These are phyloP conservation scores for Dioscorea cayenensis DNA, from an alignment of 116 monocot species.

Conservation along the genomic window DNA sequence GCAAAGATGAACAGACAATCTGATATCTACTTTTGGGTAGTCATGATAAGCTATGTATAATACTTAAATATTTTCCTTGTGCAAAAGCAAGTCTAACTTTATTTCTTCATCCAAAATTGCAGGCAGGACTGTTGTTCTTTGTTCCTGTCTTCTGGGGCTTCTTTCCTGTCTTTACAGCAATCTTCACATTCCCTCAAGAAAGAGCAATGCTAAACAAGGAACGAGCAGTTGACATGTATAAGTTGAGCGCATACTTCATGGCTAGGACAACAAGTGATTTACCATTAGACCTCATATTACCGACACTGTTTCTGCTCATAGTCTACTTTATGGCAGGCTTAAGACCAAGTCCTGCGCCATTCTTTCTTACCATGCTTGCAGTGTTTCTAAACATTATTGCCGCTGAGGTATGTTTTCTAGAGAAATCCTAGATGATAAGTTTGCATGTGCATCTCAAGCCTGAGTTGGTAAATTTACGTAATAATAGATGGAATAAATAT, in stretches of 20 bases:
- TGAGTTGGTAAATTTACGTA: too few species aligned
- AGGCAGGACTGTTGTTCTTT: slow-evolving; percentile 77
- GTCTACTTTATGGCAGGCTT: slow-evolving; percentile 87
- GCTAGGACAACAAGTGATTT: slow-evolving; percentile 71
- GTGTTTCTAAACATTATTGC: slow-evolving; percentile 71
- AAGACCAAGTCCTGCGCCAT: slow-evolving; percentile 30
- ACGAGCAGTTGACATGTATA: slow-evolving; percentile 79
- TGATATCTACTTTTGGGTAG: too few species aligned
- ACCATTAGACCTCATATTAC: slow-evolving; percentile 68
- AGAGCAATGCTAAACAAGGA: slow-evolving; percentile 83
- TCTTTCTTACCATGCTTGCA: slow-evolving; percentile 67
- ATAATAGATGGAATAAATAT: too few species aligned
- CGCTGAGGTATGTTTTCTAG: slow-evolving; percentile 40
- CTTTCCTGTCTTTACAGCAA: slow-evolving; percentile 79
- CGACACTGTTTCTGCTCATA: slow-evolving; percentile 53
- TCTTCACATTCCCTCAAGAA: slow-evolving; percentile 88
- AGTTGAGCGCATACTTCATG: slow-evolving; percentile 76
- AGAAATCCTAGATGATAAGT: too few species aligned
- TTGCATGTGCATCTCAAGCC: too few species aligned
- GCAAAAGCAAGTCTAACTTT: too few species aligned
- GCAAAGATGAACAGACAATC: too few species aligned
- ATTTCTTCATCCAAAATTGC: slow-evolving; percentile 9
- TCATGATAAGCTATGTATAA: too few species aligned
- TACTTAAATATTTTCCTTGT: too few species aligned
- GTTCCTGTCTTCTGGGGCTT: slow-evolving; percentile 84